Evolutionary conservation across 2,329 filamentous ascomycete species (phyloP).

Genomic region (Pyrenophora graminea): DNA sequence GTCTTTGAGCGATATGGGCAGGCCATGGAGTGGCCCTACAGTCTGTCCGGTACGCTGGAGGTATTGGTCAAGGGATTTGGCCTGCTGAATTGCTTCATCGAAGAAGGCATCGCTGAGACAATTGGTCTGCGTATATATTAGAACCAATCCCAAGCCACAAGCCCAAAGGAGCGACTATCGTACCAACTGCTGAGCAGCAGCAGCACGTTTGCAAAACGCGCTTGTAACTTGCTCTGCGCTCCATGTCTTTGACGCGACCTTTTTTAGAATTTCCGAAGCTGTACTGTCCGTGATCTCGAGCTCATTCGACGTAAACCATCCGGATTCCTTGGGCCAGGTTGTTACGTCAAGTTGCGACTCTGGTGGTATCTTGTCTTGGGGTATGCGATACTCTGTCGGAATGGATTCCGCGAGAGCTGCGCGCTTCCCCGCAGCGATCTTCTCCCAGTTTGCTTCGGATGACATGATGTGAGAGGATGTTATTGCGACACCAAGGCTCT

Average conservation of each 20-base stretch:
- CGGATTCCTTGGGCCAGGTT: constrained; percentile 59
- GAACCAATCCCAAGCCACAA: neutral
- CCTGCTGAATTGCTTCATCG: constrained; percentile 56
- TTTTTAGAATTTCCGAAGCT: constrained; percentile 48
- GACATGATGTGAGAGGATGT: neutral
- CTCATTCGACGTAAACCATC: constrained; percentile 62
- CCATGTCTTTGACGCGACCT: constrained; percentile 51
- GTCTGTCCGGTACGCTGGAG: constrained; percentile 51
- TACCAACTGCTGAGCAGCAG: constrained; percentile 61
- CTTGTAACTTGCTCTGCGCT: constrained; percentile 57
- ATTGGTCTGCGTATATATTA: constrained; percentile 54
- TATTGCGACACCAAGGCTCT: constrained; percentile 1
- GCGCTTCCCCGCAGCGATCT: constrained; percentile 51
- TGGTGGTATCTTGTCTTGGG: constrained; percentile 58
- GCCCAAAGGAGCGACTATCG: neutral
- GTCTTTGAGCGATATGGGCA: constrained; percentile 71
- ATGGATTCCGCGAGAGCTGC: constrained; percentile 55
- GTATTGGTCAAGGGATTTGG: constrained; percentile 59
- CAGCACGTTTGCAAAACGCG: constrained; percentile 60
- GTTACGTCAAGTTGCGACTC: constrained; percentile 61
- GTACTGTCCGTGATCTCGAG: constrained; percentile 55
- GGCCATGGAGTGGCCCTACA: constrained; percentile 68
- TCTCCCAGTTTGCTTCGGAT: constrained; percentile 47
- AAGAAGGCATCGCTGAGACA: constrained; percentile 64
- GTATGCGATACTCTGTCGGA: constrained; percentile 63